A percentile compares a stretch with the other conserved stretches of the same genome.
Evolutionary conservation across 257 asterid genomes (phyloP).

Genomic region (Solanum gracilifrons): DNA sequence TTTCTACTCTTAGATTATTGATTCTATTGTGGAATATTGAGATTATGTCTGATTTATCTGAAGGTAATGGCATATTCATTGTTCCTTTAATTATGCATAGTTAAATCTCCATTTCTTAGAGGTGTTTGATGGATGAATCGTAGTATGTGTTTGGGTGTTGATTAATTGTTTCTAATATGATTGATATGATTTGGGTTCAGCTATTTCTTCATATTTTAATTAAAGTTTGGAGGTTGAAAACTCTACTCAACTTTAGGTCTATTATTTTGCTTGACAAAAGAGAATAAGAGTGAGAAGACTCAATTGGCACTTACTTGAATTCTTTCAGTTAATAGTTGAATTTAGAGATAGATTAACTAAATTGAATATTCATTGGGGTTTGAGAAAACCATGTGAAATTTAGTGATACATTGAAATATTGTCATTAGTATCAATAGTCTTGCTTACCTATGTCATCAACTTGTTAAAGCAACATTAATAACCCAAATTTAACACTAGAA

Average conservation of each 20-base stretch:
- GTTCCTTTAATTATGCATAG: background rate
- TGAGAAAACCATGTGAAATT: background rate
- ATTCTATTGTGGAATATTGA: background rate
- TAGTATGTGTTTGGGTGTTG: background rate
- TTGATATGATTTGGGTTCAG: too few species aligned
- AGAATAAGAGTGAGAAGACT: background rate
- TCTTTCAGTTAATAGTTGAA: background rate
- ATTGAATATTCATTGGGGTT: background rate
- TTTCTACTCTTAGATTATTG: background rate
- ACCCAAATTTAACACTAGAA: background rate
- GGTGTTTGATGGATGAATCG: background rate
- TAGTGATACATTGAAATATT: background rate
- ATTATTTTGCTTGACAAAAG: background rate
- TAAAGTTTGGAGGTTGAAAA: too few species aligned
- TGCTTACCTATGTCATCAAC: background rate
- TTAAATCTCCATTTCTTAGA: background rate
- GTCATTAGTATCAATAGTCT: background rate
- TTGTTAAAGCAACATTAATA: background rate
- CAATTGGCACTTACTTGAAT: background rate
- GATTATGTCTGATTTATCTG: background rate
- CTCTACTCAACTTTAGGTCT: background rate
- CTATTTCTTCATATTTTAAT: too few species aligned
- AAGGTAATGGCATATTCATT: background rate
- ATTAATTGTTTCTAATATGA: background rate
- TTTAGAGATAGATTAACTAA: background rate